A percentile compares a stretch with the other conserved stretches of the same genome.
Conservation (phyloP, 1,139 yeast genomes). For the Candida labiduridarum region DNA sequence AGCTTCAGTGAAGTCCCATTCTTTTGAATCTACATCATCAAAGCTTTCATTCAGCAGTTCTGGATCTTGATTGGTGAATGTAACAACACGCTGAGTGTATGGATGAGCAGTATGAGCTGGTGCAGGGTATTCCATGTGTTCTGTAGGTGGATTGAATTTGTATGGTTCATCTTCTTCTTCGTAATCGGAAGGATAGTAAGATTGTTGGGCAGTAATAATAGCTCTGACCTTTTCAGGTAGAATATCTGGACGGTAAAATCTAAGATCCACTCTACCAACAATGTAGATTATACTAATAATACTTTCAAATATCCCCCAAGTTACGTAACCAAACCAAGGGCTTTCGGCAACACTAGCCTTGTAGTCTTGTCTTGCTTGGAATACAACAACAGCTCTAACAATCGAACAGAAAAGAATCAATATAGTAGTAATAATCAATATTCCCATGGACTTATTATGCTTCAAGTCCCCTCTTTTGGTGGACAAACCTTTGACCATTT, state of each 20-base stretch:
- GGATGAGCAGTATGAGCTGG: not conserved
- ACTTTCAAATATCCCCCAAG: constrained; percentile 45
- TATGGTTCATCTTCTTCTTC: constrained; percentile 9
- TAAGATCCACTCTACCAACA: constrained; percentile 48
- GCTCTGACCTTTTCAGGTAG: constrained; percentile 40
- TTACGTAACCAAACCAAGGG: constrained; percentile 35
- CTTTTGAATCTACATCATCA: constrained; percentile 18
- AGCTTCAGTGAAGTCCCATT: constrained; percentile 14
- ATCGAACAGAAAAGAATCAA: constrained; percentile 36
- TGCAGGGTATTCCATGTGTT: not conserved
- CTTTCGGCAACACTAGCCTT: constrained; percentile 24
- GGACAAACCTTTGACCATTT: constrained; percentile 42
- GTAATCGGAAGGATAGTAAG: constrained; percentile 19
- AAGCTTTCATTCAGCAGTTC: constrained; percentile 12
- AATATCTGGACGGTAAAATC: constrained; percentile 51
- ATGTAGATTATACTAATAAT: constrained; percentile 39
- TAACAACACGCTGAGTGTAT: not conserved
- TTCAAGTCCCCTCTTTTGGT: constrained; percentile 40
- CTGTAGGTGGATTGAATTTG: not conserved
- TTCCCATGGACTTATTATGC: constrained; percentile 38
- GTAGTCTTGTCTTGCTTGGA: constrained; percentile 26
- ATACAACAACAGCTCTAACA: constrained; percentile 34
- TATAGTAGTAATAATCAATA: constrained; percentile 36
- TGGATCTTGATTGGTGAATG: not conserved
- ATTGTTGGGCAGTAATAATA: constrained; percentile 46